Evolutionary conservation across 2,329 filamentous ascomycete genomes (phyloP).

Genomic region (Ceratocystis diversiconidia): DNA sequence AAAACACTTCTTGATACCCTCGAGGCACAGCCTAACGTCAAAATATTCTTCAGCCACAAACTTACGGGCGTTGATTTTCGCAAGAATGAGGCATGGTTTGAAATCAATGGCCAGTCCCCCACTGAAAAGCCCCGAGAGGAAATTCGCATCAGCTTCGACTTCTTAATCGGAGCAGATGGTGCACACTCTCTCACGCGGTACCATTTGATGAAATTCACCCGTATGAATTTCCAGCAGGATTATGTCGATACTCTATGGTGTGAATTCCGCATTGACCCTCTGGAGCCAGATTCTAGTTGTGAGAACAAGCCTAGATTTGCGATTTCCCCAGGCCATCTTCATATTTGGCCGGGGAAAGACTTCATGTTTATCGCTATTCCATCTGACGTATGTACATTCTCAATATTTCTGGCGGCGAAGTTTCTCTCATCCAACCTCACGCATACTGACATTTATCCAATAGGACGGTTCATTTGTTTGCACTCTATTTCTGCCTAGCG

Average conservation of each 20-base stretch:
- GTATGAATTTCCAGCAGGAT: constrained; percentile 81
- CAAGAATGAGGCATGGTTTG: constrained; percentile 73
- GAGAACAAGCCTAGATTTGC: constrained; percentile 41
- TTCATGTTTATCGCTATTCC: constrained; percentile 99
- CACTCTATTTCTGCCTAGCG: constrained; percentile 73
- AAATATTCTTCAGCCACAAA: constrained; percentile 85
- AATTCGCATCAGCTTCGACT: constrained; percentile 74
- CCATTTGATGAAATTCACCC: constrained; percentile 88
- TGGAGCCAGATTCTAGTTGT: constrained; percentile 21
- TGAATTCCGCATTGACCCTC: constrained; percentile 68
- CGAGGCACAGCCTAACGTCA: constrained; percentile 74
- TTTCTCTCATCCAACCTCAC: neutral
- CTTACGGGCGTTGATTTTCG: constrained; percentile 79
- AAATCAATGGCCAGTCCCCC: constrained; percentile 29
- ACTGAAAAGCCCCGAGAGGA: constrained; percentile 40
- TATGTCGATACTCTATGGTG: constrained; percentile 98
- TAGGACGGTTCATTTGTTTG: constrained; percentile 86
- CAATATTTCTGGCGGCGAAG: neutral
- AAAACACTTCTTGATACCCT: constrained; percentile 70
- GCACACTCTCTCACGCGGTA: constrained; percentile 84
- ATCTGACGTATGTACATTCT: constrained; percentile 36
- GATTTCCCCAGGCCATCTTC: constrained; percentile 83
- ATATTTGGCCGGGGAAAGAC: constrained; percentile 89
- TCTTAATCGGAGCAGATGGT: constrained; percentile 88
- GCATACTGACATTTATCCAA: neutral